Conservation (phyloP, 192 early-diverging fungal species). For the Linderina pennispora region DNA sequence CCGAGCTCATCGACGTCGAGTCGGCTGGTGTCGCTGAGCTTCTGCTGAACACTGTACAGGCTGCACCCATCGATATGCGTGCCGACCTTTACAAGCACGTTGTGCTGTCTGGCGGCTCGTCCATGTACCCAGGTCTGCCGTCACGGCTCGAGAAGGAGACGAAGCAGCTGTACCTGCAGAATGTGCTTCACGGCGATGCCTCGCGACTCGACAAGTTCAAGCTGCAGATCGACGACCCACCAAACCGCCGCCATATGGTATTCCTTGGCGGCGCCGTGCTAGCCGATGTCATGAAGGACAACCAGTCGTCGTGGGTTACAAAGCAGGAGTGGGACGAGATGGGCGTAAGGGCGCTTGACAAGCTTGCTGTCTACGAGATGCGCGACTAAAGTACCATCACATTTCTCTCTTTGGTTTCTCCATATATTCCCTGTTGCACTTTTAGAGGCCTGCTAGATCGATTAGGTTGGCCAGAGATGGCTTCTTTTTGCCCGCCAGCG, state of each 20-base stretch:
- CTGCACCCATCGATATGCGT: slow-evolving; percentile 87
- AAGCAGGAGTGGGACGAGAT: slow-evolving; percentile 93
- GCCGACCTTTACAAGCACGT: slow-evolving; percentile 96
- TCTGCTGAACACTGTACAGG: slow-evolving; percentile 87
- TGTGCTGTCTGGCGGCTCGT: slow-evolving; percentile 95
- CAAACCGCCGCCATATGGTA: slow-evolving; percentile 96
- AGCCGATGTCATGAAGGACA: slow-evolving; percentile 91
- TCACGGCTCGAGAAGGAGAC: slow-evolving; percentile 97
- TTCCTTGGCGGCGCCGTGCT: slow-evolving; percentile 96
- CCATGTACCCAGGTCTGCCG: slow-evolving; percentile 98
- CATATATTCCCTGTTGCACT: background rate
- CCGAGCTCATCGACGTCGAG: slow-evolving; percentile 94
- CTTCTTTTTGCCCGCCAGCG: slow-evolving; percentile 14
- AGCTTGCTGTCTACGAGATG: slow-evolving; percentile 32
- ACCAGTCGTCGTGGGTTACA: slow-evolving; percentile 85
- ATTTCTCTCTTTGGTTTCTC: slow-evolving; percentile 2
- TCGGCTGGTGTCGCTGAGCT: slow-evolving; percentile 90
- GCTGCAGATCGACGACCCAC: slow-evolving; percentile 96
- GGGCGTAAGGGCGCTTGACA: slow-evolving; percentile 66
- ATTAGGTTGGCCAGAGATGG: slow-evolving; percentile 11
- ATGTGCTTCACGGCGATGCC: slow-evolving; percentile 81
- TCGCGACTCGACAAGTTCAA: slow-evolving; percentile 88
- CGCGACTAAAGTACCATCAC: slow-evolving; percentile 11
- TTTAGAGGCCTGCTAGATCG: slow-evolving; percentile 10
- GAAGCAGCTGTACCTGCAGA: slow-evolving; percentile 90